Conservation (phyloP, 148 eudicot species). For the Fagopyrum tataricum region DNA sequence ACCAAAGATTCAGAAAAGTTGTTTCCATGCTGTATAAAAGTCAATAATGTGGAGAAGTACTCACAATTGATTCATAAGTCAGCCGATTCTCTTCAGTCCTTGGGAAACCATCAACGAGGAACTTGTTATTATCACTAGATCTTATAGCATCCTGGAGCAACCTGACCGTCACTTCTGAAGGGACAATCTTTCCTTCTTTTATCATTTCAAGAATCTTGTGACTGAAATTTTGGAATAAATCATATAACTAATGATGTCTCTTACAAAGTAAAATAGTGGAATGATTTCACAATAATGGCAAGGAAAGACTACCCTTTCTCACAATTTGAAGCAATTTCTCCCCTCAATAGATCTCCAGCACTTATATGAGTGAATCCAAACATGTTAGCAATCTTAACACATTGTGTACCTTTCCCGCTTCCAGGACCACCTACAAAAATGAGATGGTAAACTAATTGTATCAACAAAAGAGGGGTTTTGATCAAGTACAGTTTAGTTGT, state of each 20-base stretch:
- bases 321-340: constrained; percentile 60
- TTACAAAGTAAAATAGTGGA: constrained; percentile 11
- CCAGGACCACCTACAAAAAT: constrained; percentile 81
- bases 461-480: neutral
- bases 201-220: constrained; percentile 70
- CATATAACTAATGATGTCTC: constrained; percentile 9
- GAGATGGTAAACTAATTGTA: constrained; percentile 8
- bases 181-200: constrained; percentile 83
- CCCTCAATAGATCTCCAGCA: constrained; percentile 86
- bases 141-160: constrained; percentile 66
- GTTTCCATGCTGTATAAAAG: neutral
- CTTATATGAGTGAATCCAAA: constrained; percentile 87
- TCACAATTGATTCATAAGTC: constrained; percentile 78
- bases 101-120: constrained; percentile 94
- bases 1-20: constrained; percentile 2
- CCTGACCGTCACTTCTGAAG: constrained; percentile 85
- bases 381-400: constrained; percentile 63
- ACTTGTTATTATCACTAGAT: constrained; percentile 51
- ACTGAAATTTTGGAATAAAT: constrained; percentile 34
- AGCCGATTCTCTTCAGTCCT: constrained; percentile 82
- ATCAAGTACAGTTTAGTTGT: neutral
- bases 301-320: constrained; percentile 47
- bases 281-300: constrained; percentile 10
- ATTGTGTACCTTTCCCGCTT: constrained; percentile 96
- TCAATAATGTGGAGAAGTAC: constrained; percentile 23